Percentiles rank a stretch among this genome's conserved stretches.
Evolutionary conservation across 768 basidiomycete species (phyloP).

Genomic region (Hygrophorus russula): DNA sequence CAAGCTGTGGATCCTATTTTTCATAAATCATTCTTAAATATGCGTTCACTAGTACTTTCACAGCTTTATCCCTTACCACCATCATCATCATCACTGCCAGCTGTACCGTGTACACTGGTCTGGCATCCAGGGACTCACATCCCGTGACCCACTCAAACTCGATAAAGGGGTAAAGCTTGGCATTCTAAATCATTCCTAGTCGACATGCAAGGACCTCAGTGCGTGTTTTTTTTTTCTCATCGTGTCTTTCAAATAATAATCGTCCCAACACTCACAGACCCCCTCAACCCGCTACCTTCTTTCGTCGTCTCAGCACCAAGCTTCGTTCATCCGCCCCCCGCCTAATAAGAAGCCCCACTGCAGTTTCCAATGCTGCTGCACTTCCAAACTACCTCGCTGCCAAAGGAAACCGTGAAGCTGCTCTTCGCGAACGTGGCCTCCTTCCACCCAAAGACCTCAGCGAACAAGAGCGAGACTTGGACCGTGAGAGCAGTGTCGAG

Average conservation of each 20-base stretch:
- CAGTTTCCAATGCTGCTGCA: conserved; percentile 8
- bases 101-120: no score
- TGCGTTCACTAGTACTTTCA: no score
- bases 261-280: neutral
- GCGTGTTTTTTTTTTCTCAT: no score
- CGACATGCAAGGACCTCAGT: no score
- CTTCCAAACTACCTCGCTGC: conserved; percentile 15
- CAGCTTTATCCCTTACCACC: no score
- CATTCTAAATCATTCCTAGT: no score
- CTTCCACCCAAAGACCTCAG: conserved; percentile 38
- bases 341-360: conserved; percentile 9
- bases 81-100: no score
- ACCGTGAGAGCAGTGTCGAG: conserved; percentile 26
- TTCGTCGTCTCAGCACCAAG: conserved; percentile 23
- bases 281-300: conserved; percentile 13
- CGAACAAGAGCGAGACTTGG: conserved; percentile 26
- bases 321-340: conserved; percentile 4
- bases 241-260: neutral
- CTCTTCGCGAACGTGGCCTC: conserved; percentile 49
- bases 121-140: no score
- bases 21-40: no score
- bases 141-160: no score
- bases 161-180: no score
- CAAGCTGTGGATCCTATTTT: no score
- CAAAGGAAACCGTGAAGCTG: conserved; percentile 37